Percentiles rank a stretch among this genome's conserved stretches.
Conservation (phyloP, 129 eudicot genomes). For the Centella asiatica region DNA sequence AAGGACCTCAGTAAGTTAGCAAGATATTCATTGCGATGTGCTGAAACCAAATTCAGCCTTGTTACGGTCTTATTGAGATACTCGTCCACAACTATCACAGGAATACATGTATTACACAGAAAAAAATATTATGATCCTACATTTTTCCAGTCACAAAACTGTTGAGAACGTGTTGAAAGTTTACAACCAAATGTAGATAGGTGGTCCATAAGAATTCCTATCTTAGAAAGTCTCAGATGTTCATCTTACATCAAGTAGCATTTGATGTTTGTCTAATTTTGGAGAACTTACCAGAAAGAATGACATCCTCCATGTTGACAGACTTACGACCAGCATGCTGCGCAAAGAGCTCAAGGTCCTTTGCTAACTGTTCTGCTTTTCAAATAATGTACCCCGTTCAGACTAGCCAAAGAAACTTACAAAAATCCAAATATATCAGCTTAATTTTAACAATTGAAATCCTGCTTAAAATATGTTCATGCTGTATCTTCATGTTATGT, state of each 20-base stretch:
- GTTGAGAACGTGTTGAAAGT: too few relatives aligned
- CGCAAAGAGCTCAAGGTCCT: conserved; percentile 83
- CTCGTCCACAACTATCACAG: neutral
- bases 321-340: conserved; percentile 80
- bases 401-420: too few relatives aligned
- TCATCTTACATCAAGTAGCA: neutral
- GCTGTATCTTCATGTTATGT: too few relatives aligned
- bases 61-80: too few relatives aligned
- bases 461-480: too few relatives aligned
- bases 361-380: conserved; percentile 73
- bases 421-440: too few relatives aligned
- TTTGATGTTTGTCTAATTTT: neutral
- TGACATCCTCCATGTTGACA: conserved; percentile 81
- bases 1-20: conserved; percentile 44
- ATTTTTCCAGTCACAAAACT: neutral
- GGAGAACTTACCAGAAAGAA: conserved; percentile 55
- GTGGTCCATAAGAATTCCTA: too few relatives aligned
- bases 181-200: too few relatives aligned
- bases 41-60: conserved; percentile 53
- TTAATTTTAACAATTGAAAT: too few relatives aligned
- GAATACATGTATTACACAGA: neutral
- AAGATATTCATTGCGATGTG: conserved; percentile 65
- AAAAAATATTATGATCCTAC: neutral
- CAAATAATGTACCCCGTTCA: neutral
- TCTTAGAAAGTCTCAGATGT: neutral